Percentiles rank a stretch among this genome's conserved stretches.
Evolutionary conservation across 345 rosid species (phyloP).

Genomic region (Gossypium turneri): DNA sequence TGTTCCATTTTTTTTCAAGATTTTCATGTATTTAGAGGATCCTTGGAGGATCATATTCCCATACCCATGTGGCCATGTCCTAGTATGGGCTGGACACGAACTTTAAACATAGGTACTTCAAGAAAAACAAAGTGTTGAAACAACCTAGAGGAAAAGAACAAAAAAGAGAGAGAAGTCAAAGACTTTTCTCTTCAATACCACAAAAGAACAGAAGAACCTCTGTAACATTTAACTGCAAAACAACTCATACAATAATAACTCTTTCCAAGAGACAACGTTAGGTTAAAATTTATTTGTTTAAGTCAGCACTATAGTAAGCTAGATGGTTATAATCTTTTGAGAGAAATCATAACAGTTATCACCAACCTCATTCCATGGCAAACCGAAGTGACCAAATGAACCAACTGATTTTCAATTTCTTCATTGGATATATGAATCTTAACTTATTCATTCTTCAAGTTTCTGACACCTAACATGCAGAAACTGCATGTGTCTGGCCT

Average conservation of each 20-base stretch:
- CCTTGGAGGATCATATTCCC: no score
- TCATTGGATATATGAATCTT: neutral
- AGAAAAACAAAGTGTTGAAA: no score
- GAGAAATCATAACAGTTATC: neutral
- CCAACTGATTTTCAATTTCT: neutral
- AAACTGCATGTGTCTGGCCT: neutral
- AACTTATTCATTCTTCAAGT: neutral
- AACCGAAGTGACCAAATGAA: neutral
- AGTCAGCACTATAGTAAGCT: neutral
- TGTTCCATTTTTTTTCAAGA: no score
- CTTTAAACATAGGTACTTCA: no score
- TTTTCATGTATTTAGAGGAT: no score
- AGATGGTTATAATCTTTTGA: neutral
- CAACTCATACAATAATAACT: neutral
- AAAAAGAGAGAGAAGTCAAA: neutral
- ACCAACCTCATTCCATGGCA: neutral
- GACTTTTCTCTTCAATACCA: neutral
- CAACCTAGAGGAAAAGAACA: no score
- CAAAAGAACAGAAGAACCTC: neutral
- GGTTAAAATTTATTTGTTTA: neutral
- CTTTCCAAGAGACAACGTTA: conserved; percentile 1
- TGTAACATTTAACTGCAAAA: neutral
- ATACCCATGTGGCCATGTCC: no score
- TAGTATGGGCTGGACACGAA: no score
- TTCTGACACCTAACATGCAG: neutral